phyloP scores from a whole-genome alignment of 441 rosid genomes.

The Eruca vesicaria region DNA sequence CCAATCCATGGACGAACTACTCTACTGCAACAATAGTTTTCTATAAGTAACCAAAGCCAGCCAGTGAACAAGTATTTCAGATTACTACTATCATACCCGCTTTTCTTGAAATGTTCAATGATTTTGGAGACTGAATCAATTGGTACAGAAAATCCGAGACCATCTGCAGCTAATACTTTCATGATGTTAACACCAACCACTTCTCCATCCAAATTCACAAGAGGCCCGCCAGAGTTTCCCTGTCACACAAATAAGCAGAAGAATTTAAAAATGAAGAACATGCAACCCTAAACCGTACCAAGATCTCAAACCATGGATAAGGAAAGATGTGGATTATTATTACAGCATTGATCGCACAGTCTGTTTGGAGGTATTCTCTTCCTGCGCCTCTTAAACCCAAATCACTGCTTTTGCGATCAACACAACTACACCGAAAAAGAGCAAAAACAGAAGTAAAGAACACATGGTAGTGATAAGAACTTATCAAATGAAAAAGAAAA shows the following conservation, averaged over 20 bases:
- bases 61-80: not conserved
- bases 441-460: not conserved
- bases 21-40: slow-evolving; percentile 48
- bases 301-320: not conserved
- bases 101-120: slow-evolving; percentile 74
- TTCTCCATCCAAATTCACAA: slow-evolving; percentile 87
- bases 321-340: slow-evolving; percentile 39
- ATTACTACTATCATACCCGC: slow-evolving; percentile 51
- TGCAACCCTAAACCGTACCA: not conserved
- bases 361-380: slow-evolving; percentile 84
- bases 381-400: slow-evolving; percentile 85
- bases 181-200: slow-evolving; percentile 80
- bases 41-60: not conserved
- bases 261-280: not conserved
- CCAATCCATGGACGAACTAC: slow-evolving; percentile 95
- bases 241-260: slow-evolving; percentile 23
- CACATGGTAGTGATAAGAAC: not conserved
- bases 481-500: not conserved
- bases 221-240: slow-evolving; percentile 98
- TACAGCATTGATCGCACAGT: slow-evolving; percentile 85
- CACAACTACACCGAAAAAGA: slow-evolving; percentile 48
- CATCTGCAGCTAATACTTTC: slow-evolving; percentile 83
- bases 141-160: slow-evolving; percentile 79
- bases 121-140: slow-evolving; percentile 75
- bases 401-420: slow-evolving; percentile 95